Base-by-base conservation (phyloP, 805 yeast genomes). In the Wickerhamomyces ciferrii region DNA sequence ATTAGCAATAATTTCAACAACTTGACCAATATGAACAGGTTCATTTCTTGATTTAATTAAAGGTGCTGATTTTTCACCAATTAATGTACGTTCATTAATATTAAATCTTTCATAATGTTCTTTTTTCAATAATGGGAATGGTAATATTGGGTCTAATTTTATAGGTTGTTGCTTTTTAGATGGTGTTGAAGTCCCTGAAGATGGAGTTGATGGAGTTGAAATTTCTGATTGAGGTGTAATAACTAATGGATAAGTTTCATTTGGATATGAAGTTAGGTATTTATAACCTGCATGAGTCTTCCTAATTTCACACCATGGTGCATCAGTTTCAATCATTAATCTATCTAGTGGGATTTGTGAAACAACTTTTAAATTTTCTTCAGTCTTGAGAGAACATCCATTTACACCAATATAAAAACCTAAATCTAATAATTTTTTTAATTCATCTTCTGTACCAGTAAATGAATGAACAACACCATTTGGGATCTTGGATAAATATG, bases 241-340 rank as follows among this genome's bases (percentile, higher is more conserved):
- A 18, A 60, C 46, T 39, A 60, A 52, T 1, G 87, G 87, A 52
- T 80, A 83, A 46, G 69, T 77, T 15, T 62, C 67, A 56, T 78
- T 81, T 3, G 87, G 87, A 51, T 78, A 76, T 9, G 68, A 58
- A 0, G 80, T 66, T 27, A 90, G 60, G 50, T 70, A 74, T 51
- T 78, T 68, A 65, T 78, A 80, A 15, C 94, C 77, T 2, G 89
- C 88, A 61, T 89, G 96, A 10, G 94, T 75, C 53, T 79, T 86
- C 48, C 95, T 74, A 41, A 94, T 79, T 60, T 91, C 98, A 69
- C 99, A 94, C 99, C 99, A 94, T 1, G 99, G 99, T 3, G 97
- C 90, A 66, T 94, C 99, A 0, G 97, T 92, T 61, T 94, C 99
- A 10, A 94, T 76, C 74, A 92, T 66, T 39, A 94, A 63, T 56